Conservation (phyloP, 2,329 filamentous ascomycete genomes). For the Claviceps sp. region DNA sequence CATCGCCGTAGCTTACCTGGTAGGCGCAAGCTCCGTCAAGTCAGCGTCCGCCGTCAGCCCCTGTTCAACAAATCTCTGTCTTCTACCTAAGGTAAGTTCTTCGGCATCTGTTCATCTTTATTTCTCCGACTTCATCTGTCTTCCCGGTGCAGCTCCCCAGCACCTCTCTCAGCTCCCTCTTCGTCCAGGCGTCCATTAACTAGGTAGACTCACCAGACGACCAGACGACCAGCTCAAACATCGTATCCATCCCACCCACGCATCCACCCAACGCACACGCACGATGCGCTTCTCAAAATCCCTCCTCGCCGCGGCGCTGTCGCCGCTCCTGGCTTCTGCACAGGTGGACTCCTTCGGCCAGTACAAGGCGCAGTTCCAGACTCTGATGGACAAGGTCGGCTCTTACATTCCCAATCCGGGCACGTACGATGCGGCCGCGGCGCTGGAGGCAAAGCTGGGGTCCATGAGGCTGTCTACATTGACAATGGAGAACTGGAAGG, state of each 20-base stretch:
- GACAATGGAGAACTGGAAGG: slow-evolving; percentile 57
- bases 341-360: slow-evolving; percentile 38
- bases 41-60: neutral
- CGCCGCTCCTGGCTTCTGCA: slow-evolving; percentile 42
- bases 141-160: neutral
- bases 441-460: slow-evolving; percentile 26
- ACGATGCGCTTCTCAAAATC: slow-evolving; percentile 46
- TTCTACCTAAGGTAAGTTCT: too few species aligned
- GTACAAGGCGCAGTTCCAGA: slow-evolving; percentile 50
- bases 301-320: slow-evolving; percentile 32
- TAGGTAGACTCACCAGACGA: neutral
- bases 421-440: slow-evolving; percentile 26
- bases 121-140: neutral
- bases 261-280: neutral
- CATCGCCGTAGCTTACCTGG: too few species aligned
- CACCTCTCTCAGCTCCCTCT: neutral
- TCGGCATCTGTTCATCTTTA: neutral
- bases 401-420: slow-evolving; percentile 37
- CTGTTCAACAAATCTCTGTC: neutral
- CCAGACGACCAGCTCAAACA: neutral
- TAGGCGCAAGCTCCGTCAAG: too few species aligned
- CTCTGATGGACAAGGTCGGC: slow-evolving; percentile 47
- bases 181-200: neutral
- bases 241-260: neutral
- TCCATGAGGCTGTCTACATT: slow-evolving; percentile 35